A percentile compares a stretch with the other conserved stretches of the same genome.
These are phyloP conservation scores for Thelonectria blattea DNA, from an alignment of 2,329 filamentous ascomycete species.

Conservation along the genomic window DNA sequence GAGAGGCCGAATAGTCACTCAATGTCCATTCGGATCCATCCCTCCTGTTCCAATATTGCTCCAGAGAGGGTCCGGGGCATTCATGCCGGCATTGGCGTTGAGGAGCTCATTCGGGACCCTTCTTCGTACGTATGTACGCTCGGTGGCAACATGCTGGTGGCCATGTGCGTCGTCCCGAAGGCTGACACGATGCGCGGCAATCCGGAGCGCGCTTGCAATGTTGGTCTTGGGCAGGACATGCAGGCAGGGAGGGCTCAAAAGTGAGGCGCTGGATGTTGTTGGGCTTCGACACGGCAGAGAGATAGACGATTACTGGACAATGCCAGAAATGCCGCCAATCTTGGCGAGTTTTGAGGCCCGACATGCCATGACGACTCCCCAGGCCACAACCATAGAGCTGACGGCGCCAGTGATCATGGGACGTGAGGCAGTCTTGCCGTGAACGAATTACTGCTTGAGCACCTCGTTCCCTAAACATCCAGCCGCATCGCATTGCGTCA, in stretches of 20 bases:
- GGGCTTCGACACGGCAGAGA: constrained; percentile 7
- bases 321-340: constrained; percentile 10
- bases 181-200: constrained; percentile 19
- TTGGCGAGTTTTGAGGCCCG: constrained; percentile 26
- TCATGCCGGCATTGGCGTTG: neutral
- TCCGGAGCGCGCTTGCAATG: constrained; percentile 12
- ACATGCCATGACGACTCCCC: constrained; percentile 8
- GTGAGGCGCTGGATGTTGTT: constrained; percentile 26
- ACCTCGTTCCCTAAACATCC: constrained; percentile 19
- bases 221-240: constrained; percentile 13
- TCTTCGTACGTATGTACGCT: neutral
- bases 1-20: constrained; percentile 16
- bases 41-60: constrained; percentile 23
- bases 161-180: constrained; percentile 12
- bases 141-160: constrained; percentile 21
- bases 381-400: neutral
- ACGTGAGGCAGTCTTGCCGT: constrained; percentile 13
- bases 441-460: constrained; percentile 13
- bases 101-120: neutral
- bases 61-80: constrained; percentile 9
- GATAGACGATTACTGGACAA: constrained; percentile 11
- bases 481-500: constrained; percentile 33
- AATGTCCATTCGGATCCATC: constrained; percentile 23
- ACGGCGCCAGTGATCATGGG: constrained; percentile 18
- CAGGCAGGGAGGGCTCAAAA: constrained; percentile 16